Percentiles rank a stretch among this genome's conserved stretches.
Evolutionary conservation across 75 land plant species (phyloP).

Genomic region (Chamaecyparis obtusa): DNA sequence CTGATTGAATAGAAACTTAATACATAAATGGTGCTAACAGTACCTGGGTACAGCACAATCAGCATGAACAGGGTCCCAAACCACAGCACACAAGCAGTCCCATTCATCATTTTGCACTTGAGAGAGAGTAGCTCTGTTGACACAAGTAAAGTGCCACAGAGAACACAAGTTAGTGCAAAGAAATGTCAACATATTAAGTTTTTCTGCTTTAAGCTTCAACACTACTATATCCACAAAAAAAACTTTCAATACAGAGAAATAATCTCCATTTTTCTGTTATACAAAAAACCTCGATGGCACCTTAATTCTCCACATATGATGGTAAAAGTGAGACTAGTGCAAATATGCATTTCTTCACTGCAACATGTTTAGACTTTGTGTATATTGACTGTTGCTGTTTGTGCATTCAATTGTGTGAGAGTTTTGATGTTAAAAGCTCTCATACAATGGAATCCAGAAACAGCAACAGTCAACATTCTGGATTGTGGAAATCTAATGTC

Average conservation of each 20-base stretch:
- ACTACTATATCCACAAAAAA: not conserved
- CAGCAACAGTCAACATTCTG: too few relatives aligned
- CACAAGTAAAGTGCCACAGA: not conserved
- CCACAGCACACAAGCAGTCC: constrained; percentile 32
- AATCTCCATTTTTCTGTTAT: not conserved
- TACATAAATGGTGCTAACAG: not conserved
- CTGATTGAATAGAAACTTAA: not conserved
- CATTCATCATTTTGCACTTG: constrained; percentile 26
- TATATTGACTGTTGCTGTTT: too few relatives aligned
- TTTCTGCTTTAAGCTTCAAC: not conserved
- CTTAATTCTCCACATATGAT: too few relatives aligned
- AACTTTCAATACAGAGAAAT: not conserved
- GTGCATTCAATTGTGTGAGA: too few relatives aligned
- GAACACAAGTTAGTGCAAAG: not conserved
- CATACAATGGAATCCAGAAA: too few relatives aligned
- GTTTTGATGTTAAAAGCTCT: too few relatives aligned
- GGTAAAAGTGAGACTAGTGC: too few relatives aligned
- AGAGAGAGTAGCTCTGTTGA: constrained; percentile 24
- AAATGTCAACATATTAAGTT: not conserved
- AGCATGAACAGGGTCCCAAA: constrained; percentile 44
- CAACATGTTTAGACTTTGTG: too few relatives aligned
- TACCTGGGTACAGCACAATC: constrained; percentile 47
- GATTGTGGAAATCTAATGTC: too few relatives aligned
- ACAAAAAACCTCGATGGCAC: too few relatives aligned
- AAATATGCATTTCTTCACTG: too few relatives aligned